Conservation (phyloP, 2,329 filamentous ascomycete genomes). For the Aspergillus udagawae region DNA sequence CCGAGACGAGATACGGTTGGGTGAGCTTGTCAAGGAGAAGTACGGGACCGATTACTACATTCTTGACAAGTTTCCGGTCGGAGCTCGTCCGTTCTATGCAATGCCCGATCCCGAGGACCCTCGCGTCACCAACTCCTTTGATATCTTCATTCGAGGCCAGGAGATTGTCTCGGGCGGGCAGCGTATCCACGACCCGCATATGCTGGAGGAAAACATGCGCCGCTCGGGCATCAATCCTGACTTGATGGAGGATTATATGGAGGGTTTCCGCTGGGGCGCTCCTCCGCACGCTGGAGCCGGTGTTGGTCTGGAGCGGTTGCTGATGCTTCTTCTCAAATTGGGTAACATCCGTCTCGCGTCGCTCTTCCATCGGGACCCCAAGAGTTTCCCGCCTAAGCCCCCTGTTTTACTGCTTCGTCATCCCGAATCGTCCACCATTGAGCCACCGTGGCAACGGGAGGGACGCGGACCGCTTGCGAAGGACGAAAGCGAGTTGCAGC, state of each 20-base stretch:
- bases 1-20: slow-evolving; percentile 79
- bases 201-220: slow-evolving; percentile 74
- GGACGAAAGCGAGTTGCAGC: slow-evolving; percentile 57
- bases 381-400: slow-evolving; percentile 71
- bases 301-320: slow-evolving; percentile 81
- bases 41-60: slow-evolving; percentile 90
- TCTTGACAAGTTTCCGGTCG: slow-evolving; percentile 84
- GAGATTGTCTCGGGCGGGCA: slow-evolving; percentile 91
- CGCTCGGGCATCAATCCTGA: slow-evolving; percentile 69
- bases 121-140: slow-evolving; percentile 82
- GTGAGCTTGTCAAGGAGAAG: slow-evolving; percentile 79
- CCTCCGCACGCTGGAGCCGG: slow-evolving; percentile 88
- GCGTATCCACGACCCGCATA: slow-evolving; percentile 76
- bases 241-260: slow-evolving; percentile 87
- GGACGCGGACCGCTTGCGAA: slow-evolving; percentile 39
- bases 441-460: slow-evolving; percentile 56
- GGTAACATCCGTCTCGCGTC: slow-evolving; percentile 88
- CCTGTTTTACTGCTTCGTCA: slow-evolving; percentile 66
- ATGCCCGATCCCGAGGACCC: slow-evolving; percentile 74
- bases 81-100: slow-evolving; percentile 84
- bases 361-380: slow-evolving; percentile 82
- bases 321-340: slow-evolving; percentile 80
- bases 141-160: slow-evolving; percentile 90
- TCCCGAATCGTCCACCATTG: slow-evolving; percentile 78
- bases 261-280: slow-evolving; percentile 81